Evolutionary conservation across 1,139 yeast species (phyloP).

Genomic region (Suhomyces maxii): DNA sequence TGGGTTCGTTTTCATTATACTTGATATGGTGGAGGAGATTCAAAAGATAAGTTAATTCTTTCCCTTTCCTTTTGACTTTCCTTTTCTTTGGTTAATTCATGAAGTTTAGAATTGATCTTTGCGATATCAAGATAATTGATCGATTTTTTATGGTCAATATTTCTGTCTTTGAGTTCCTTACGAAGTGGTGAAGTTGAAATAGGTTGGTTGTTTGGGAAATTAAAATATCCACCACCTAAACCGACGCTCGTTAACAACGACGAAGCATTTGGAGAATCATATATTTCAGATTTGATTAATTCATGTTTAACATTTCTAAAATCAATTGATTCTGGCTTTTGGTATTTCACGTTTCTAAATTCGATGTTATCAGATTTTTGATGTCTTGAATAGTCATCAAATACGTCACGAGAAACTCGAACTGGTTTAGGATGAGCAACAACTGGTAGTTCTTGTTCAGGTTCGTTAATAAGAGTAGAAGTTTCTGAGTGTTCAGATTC

Average conservation of each 20-base stretch:
- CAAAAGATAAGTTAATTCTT: slow-evolving; percentile 6
- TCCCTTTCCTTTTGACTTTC: neutral
- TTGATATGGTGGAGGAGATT: slow-evolving; percentile 16
- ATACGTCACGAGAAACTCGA: slow-evolving; percentile 19
- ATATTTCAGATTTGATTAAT: slow-evolving; percentile 4
- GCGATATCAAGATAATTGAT: slow-evolving; percentile 37
- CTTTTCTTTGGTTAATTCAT: slow-evolving; percentile 15
- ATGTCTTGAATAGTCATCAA: slow-evolving; percentile 14
- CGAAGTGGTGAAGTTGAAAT: slow-evolving; percentile 27
- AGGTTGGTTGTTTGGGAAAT: slow-evolving; percentile 25
- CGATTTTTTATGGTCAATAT: slow-evolving; percentile 24
- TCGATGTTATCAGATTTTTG: slow-evolving; percentile 6
- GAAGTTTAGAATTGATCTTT: slow-evolving; percentile 24
- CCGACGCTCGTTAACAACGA: slow-evolving; percentile 30
- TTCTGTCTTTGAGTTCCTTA: slow-evolving; percentile 14
- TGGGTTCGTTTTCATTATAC: neutral
- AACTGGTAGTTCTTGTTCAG: slow-evolving; percentile 1
- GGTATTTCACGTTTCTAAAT: neutral
- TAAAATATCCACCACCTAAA: slow-evolving; percentile 37
- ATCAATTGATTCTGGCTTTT: slow-evolving; percentile 3
- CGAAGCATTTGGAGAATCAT: slow-evolving; percentile 9
- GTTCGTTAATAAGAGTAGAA: slow-evolving; percentile 17
- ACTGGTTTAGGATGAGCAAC: slow-evolving; percentile 31
- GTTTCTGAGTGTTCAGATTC: slow-evolving; percentile 12
- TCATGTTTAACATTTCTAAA: slow-evolving; percentile 3